Evolutionary conservation across 2,329 filamentous ascomycete species (phyloP).

Genomic region (Cylindrodendrum hubeiense): DNA sequence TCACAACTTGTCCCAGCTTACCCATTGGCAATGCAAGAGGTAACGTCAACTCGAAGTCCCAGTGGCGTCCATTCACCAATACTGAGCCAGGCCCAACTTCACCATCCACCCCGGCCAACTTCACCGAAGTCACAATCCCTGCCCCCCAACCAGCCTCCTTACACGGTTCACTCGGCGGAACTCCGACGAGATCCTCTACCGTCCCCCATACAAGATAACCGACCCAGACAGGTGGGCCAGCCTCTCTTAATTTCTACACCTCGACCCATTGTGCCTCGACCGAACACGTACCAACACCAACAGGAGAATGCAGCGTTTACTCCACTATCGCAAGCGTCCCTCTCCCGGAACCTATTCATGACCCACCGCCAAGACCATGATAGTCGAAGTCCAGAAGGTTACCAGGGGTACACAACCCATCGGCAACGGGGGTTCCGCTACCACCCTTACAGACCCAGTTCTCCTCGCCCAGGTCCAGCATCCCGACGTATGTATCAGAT

Average conservation of each 20-base stretch:
- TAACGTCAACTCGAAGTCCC: neutral
- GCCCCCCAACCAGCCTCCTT: neutral
- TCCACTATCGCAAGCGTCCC: neutral
- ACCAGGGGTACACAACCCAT: neutral
- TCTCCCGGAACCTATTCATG: neutral
- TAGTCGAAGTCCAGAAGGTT: neutral
- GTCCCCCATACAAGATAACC: neutral
- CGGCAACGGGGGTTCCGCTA: neutral
- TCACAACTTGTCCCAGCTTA: neutral
- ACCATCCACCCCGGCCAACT: neutral
- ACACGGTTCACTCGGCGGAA: neutral
- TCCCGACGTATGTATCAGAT: neutral
- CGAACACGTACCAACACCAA: neutral
- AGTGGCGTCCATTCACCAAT: neutral
- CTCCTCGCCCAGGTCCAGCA: neutral
- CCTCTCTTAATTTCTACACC: neutral
- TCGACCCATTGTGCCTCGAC: neutral
- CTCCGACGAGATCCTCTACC: neutral
- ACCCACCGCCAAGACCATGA: neutral
- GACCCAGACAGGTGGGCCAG: neutral
- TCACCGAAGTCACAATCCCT: neutral
- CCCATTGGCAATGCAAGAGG: neutral
- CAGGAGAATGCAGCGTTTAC: neutral
- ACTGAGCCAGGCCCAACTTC: neutral
- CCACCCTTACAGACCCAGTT: neutral